These are phyloP conservation scores for Akanthomyces muscarius DNA, from an alignment of 2,329 filamentous ascomycete species.

Conservation along the genomic window DNA sequence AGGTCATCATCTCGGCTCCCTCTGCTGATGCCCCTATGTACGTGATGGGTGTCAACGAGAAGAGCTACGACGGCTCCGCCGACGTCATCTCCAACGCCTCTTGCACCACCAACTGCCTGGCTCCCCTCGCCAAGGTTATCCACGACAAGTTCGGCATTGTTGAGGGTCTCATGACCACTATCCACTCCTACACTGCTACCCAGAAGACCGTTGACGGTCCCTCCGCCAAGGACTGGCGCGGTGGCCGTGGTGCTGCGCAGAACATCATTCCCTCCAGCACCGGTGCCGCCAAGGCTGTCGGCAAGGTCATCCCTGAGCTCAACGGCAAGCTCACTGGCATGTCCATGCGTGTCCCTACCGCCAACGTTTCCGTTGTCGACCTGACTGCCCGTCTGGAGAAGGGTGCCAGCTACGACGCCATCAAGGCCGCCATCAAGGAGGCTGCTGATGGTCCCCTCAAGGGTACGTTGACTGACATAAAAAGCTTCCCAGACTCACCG, in stretches of 20 bases:
- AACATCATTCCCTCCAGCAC: slow-evolving; percentile 99
- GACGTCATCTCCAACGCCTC: slow-evolving; percentile 98
- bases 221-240: slow-evolving; percentile 98
- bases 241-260: slow-evolving; percentile 96
- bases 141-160: slow-evolving; percentile 97
- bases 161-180: slow-evolving; percentile 99
- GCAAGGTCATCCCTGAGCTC: slow-evolving; percentile 96
- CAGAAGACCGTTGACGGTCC: slow-evolving; percentile 99
- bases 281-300: slow-evolving; percentile 99
- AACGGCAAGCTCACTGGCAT: slow-evolving; percentile 99
- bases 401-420: slow-evolving; percentile 79
- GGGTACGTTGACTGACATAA: slow-evolving; percentile 50
- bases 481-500: background rate
- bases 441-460: slow-evolving; percentile 80
- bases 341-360: slow-evolving; percentile 97
- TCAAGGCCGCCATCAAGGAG: slow-evolving; percentile 88
- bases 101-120: slow-evolving; percentile 99
- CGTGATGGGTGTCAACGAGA: slow-evolving; percentile 99
- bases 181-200: slow-evolving; percentile 99
- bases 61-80: slow-evolving; percentile 84
- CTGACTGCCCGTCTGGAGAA: slow-evolving; percentile 93
- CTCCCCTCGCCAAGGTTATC: slow-evolving; percentile 98
- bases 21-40: slow-evolving; percentile 98
- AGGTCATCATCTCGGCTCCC: slow-evolving; percentile 90
- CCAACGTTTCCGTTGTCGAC: slow-evolving; percentile 99